phyloP scores from a whole-genome alignment of 352 stramenopile species.

The Bremia lactucae region DNA sequence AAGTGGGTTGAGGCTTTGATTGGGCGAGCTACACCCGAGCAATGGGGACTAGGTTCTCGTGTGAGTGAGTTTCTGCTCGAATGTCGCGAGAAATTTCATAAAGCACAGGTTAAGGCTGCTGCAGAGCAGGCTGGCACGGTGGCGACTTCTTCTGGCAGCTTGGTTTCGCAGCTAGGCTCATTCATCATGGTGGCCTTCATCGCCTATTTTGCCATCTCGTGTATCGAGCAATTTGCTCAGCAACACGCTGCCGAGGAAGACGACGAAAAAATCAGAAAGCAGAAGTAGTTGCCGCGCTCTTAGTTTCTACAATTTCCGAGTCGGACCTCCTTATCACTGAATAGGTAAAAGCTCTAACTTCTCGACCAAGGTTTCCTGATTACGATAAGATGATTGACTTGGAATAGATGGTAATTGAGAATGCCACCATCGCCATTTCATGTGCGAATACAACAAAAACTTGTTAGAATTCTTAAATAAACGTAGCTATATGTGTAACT shows the following conservation, averaged over 20 bases:
- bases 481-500: too few relatives aligned
- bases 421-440: too few relatives aligned
- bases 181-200: conserved; percentile 84
- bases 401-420: too few relatives aligned
- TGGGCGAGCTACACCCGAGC: conserved; percentile 50
- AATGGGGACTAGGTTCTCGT: conserved; percentile 66
- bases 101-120: conserved; percentile 41
- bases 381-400: too few relatives aligned
- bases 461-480: too few relatives aligned
- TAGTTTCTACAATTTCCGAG: too few relatives aligned
- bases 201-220: conserved; percentile 83
- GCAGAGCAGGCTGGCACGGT: conserved; percentile 42
- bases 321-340: too few relatives aligned
- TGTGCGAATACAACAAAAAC: too few relatives aligned
- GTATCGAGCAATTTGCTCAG: conserved; percentile 86
- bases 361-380: too few relatives aligned
- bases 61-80: conserved; percentile 83
- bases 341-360: too few relatives aligned
- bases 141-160: conserved; percentile 32
- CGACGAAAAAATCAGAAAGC: conserved; percentile 78
- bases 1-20: conserved; percentile 82
- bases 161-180: conserved; percentile 75
- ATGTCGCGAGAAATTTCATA: conserved; percentile 82
- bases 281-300: too few relatives aligned
- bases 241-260: conserved; percentile 83